Conservation (phyloP, 345 rosid genomes). For the Mallotus nudiflorus region DNA sequence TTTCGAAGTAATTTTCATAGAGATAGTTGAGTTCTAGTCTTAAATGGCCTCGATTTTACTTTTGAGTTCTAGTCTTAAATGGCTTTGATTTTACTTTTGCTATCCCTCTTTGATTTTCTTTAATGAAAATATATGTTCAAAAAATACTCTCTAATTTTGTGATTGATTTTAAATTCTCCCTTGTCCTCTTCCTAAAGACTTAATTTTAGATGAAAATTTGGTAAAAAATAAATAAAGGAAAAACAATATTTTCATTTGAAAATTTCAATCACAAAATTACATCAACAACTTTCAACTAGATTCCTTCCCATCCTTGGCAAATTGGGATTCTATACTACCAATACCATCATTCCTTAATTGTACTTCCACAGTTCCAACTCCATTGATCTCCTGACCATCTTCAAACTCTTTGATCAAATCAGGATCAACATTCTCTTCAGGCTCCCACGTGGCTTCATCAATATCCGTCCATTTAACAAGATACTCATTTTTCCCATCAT, state of each 20-base stretch:
- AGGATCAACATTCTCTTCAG: slow-evolving; percentile 72
- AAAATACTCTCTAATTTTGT: too few relatives aligned
- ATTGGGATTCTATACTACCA: neutral
- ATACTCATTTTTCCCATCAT: slow-evolving; percentile 60
- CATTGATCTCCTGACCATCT: slow-evolving; percentile 17
- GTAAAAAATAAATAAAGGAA: too few relatives aligned
- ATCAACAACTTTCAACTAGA: neutral
- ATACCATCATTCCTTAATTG: neutral
- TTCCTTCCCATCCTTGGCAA: neutral
- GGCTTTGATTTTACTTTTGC: too few relatives aligned
- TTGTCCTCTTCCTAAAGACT: too few relatives aligned
- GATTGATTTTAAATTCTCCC: too few relatives aligned
- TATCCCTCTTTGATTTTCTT: too few relatives aligned
- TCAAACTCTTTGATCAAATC: slow-evolving; percentile 59
- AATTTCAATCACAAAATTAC: neutral
- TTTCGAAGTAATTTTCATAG: too few relatives aligned
- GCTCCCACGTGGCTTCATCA: slow-evolving; percentile 93
- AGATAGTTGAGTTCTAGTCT: too few relatives aligned
- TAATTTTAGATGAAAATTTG: too few relatives aligned
- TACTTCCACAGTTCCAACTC: neutral
- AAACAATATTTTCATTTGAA: neutral
- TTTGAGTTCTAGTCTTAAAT: too few relatives aligned
- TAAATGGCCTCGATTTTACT: too few relatives aligned
- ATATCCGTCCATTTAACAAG: slow-evolving; percentile 79
- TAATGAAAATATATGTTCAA: too few relatives aligned